Conservation (phyloP, 148 eudicot species). For the Nepenthes gracilis region DNA sequence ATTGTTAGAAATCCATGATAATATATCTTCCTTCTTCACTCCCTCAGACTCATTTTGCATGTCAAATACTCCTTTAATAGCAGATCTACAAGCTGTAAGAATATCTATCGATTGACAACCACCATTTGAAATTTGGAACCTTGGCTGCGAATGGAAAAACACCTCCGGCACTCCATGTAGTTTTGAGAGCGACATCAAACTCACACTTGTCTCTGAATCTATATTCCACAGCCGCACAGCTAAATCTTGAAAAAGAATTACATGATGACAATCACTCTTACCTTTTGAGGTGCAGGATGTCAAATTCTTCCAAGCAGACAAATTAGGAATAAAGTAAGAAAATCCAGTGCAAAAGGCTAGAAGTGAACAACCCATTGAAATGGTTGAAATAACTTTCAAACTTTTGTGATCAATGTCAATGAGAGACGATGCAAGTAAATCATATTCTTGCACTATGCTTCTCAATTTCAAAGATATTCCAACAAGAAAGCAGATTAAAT, state of each 20-base stretch:
- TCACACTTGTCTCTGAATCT: conserved; percentile 38
- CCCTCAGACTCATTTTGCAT: conserved; percentile 24
- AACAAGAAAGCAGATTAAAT: conserved; percentile 16
- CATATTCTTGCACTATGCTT: conserved; percentile 49
- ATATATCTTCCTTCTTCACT: conserved; percentile 12
- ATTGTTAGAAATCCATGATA: conserved; percentile 11
- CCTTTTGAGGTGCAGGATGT: conserved; percentile 6
- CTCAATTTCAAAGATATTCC: conserved; percentile 37
- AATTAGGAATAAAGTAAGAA: conserved; percentile 21
- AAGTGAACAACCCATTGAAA: conserved; percentile 56
- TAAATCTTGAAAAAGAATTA: conserved; percentile 39
- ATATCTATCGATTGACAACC: conserved; percentile 25
- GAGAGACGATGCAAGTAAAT: conserved; percentile 51
- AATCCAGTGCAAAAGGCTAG: conserved; percentile 58
- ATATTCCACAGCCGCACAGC: conserved; percentile 33
- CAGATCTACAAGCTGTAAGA: conserved; percentile 28
- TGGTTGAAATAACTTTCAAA: conserved; percentile 31
- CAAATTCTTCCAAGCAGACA: conserved; percentile 10
- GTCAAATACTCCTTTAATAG: conserved; percentile 28
- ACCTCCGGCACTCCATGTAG: conserved; percentile 20
- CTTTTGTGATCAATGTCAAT: conserved; percentile 51
- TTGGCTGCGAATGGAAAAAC: conserved; percentile 14
- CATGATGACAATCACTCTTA: conserved; percentile 25
- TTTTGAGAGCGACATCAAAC: conserved; percentile 36
- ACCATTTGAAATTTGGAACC: conserved; percentile 18